Conservation (phyloP, 2,329 filamentous ascomycete genomes). For the Alternaria ethzedia region DNA sequence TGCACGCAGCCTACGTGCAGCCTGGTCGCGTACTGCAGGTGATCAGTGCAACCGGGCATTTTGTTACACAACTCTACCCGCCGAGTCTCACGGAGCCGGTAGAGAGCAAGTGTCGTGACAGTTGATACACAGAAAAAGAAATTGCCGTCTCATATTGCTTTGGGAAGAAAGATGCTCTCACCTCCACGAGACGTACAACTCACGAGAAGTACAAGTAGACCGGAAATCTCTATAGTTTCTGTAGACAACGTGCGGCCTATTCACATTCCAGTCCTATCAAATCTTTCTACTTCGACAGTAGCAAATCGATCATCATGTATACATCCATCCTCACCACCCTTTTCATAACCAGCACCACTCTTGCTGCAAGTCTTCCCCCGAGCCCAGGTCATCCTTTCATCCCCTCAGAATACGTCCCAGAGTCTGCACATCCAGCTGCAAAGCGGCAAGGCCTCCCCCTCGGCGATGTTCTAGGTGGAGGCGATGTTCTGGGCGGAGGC, state of each 20-base stretch:
- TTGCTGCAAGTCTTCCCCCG: not conserved
- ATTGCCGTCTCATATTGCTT: conserved; percentile 8
- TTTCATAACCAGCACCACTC: conserved; percentile 7
- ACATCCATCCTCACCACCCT: conserved; percentile 6
- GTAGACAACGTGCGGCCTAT: not conserved
- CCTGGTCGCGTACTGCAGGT: conserved; percentile 25
- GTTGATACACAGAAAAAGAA: conserved; percentile 7
- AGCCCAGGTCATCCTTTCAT: not conserved
- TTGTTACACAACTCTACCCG: conserved; percentile 14
- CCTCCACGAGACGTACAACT: not conserved
- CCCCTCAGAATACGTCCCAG: not conserved
- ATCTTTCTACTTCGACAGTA: not conserved
- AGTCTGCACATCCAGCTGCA: not conserved
- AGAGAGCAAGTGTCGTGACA: conserved; percentile 3
- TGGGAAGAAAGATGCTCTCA: not conserved
- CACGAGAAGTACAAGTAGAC: conserved; percentile 6
- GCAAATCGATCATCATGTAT: conserved; percentile 11
- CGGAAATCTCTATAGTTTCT: not conserved
- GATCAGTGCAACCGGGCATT: conserved; percentile 19
- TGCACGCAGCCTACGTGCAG: conserved; percentile 19
- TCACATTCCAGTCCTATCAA: not conserved
- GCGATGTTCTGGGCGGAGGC: not conserved
- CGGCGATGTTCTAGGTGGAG: not conserved
- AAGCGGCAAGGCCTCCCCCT: not conserved
- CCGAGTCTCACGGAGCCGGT: conserved; percentile 11